A percentile compares a stretch with the other conserved stretches of the same genome.
Conservation (phyloP, 768 basidiomycete genomes). For the Mycena albidolilacea region DNA sequence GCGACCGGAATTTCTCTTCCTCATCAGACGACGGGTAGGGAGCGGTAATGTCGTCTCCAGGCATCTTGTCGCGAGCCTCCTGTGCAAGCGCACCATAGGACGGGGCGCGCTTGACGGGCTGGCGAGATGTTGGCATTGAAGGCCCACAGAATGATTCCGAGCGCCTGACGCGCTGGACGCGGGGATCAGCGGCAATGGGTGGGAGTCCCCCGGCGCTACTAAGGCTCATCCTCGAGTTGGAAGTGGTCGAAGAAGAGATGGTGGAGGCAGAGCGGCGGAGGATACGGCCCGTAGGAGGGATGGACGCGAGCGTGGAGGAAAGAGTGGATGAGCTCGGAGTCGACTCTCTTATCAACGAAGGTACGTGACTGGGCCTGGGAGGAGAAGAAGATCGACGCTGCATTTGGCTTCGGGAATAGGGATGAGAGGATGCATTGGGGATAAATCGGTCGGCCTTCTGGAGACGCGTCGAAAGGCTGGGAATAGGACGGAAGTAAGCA, state of each 20-base stretch:
- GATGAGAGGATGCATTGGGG: slow-evolving; percentile 67
- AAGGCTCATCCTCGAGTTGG: slow-evolving; percentile 56
- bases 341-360: slow-evolving; percentile 66
- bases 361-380: slow-evolving; percentile 53
- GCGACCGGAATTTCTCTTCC: slow-evolving; percentile 76
- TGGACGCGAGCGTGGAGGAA: slow-evolving; percentile 54
- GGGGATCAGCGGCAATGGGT: slow-evolving; percentile 56
- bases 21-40: slow-evolving; percentile 79
- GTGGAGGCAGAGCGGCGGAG: slow-evolving; percentile 63
- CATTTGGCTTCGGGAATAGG: slow-evolving; percentile 66
- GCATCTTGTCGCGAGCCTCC: slow-evolving; percentile 41
- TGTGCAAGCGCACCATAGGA: slow-evolving; percentile 65
- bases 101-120: slow-evolving; percentile 68
- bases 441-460: slow-evolving; percentile 74
- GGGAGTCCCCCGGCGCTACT: slow-evolving; percentile 52
- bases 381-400: slow-evolving; percentile 59
- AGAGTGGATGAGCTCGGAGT: slow-evolving; percentile 77
- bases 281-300: slow-evolving; percentile 54
- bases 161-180: slow-evolving; percentile 66
- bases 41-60: slow-evolving; percentile 49
- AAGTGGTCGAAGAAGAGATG: slow-evolving; percentile 56
- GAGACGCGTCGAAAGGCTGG: slow-evolving; percentile 76
- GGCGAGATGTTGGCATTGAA: slow-evolving; percentile 45
- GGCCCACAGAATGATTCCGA: slow-evolving; percentile 63
- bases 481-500: slow-evolving; percentile 34